Evolutionary conservation across 805 yeast species (phyloP).

Genomic region (Myxozyma lipomycoides): DNA sequence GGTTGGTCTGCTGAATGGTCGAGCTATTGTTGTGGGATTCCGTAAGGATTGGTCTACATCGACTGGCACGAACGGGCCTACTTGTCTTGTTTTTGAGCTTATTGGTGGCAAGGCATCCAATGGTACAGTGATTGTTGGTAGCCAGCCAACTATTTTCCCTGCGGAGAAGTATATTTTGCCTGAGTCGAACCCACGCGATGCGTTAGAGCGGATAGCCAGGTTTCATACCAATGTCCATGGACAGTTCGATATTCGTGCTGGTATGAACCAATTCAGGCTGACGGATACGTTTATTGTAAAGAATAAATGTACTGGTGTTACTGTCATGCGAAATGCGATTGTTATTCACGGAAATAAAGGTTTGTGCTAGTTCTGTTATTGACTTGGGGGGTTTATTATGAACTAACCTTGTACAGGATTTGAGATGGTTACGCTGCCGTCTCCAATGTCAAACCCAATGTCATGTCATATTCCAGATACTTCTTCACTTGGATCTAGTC

Average conservation of each 20-base stretch:
- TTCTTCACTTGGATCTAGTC: not conserved
- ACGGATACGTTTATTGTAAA: conserved; percentile 49
- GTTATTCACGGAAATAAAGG: conserved; percentile 66
- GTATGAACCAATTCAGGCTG: conserved; percentile 42
- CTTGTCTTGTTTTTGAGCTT: conserved; percentile 57
- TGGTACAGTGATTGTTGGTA: conserved; percentile 42
- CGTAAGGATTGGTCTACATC: conserved; percentile 53
- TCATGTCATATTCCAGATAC: conserved; percentile 5
- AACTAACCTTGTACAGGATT: conserved; percentile 34
- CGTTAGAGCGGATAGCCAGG: not conserved
- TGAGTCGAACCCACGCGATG: not conserved
- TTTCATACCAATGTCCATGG: conserved; percentile 6
- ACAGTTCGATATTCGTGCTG: not conserved
- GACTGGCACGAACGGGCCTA: conserved; percentile 49
- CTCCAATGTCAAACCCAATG: not conserved
- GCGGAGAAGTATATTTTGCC: not conserved
- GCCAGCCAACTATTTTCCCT: conserved; percentile 22
- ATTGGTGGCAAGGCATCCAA: conserved; percentile 42
- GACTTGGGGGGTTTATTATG: not conserved
- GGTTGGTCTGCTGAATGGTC: conserved; percentile 44
- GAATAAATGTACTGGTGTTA: conserved; percentile 57
- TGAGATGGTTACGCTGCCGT: conserved; percentile 52
- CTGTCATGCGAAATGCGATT: conserved; percentile 61
- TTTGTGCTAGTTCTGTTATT: not conserved
- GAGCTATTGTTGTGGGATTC: conserved; percentile 31